phyloP scores from a whole-genome alignment of 306 rosid genomes.

The Senna siamea region DNA sequence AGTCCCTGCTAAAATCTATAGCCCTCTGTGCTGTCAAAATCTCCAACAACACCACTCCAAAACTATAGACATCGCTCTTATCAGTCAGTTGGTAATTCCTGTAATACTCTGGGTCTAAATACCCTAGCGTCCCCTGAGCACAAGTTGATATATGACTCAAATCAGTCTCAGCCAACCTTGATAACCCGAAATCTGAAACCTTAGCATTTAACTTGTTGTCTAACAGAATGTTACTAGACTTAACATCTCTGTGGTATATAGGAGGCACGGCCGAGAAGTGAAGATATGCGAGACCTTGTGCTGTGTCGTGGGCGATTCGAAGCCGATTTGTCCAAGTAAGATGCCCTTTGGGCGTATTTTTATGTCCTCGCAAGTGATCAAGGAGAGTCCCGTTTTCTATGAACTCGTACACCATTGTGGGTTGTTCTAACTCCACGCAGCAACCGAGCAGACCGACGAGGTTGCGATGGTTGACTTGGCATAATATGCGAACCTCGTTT shows the following conservation, averaged over 20 bases:
- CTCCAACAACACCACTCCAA: constrained; percentile 73
- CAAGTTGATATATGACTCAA: constrained; percentile 81
- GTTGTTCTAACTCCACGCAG: constrained; percentile 80
- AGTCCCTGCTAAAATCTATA: constrained; percentile 64
- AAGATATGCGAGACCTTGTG: constrained; percentile 71
- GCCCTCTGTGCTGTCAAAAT: constrained; percentile 73
- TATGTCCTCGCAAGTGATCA: constrained; percentile 57
- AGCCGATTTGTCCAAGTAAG: constrained; percentile 70
- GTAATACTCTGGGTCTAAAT: constrained; percentile 76
- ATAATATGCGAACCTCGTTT: constrained; percentile 79
- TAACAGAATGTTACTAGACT: constrained; percentile 73
- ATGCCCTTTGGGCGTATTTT: constrained; percentile 27
- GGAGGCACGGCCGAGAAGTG: constrained; percentile 82
- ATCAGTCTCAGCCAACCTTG: constrained; percentile 75
- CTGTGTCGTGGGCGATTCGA: constrained; percentile 62
- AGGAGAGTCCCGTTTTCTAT: constrained; percentile 73
- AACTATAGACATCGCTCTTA: constrained; percentile 79
- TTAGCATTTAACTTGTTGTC: constrained; percentile 63
- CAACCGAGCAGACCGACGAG: constrained; percentile 79
- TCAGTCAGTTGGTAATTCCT: constrained; percentile 72
- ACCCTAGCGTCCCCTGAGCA: constrained; percentile 85
- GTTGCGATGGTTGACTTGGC: constrained; percentile 87
- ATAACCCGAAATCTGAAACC: constrained; percentile 78
- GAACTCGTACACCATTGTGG: constrained; percentile 80
- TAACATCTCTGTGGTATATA: constrained; percentile 83